Evolutionary conservation across 331 rosid genomes (phyloP), one percentile per base, ranked within the genome.

Genomic region (Rhamnella rubrinervis): DNA sequence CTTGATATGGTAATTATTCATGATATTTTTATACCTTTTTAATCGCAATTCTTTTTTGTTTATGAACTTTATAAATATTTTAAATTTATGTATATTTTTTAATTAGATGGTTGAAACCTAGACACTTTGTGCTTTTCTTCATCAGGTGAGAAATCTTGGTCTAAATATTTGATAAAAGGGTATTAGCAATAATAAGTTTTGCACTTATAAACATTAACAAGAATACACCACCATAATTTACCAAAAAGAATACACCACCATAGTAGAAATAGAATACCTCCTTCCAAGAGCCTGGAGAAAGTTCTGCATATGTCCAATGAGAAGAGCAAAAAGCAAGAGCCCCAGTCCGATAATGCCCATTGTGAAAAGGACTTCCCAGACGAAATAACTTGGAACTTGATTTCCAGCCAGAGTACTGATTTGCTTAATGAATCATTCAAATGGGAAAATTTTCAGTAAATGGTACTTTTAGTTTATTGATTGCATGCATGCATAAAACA

Each of bases 341-440:
- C 90, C 92, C 59, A 89, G 73, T 67, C 95, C 96, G 57, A 89
- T 80, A 72, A 89, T 87, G 46, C 56, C 85, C 92, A 89, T 92
- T 47, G 96, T 83, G 57, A 89, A 92, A 25, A 86, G 75, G 62
- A 89, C 93, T 78, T 92, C 98, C 92, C 92, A 59, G 8, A 79
- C 75, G 83, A 81, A 84, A 71, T 79, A 78, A 82, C 98, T 92
- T 4, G 98, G 98, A 59, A 1, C 6, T 83, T 17, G 88, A 78
- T 88, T 92, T 73, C 98, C 98, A 51, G 93, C 96, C 21, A 92
- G 81, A 53, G 96, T 92, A 79, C 96, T 92, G 39, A 92, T 92
- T 92, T 92, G 98, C 98, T 92, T 79, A 74, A 86, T 58, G 67
- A 75, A 59, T 68, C 41, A 65, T 35, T 69, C 62, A 75, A 58